These are phyloP conservation scores for Coemansia sp. DNA, from an alignment of 192 early-diverging fungal genomes.

Conservation along the genomic window DNA sequence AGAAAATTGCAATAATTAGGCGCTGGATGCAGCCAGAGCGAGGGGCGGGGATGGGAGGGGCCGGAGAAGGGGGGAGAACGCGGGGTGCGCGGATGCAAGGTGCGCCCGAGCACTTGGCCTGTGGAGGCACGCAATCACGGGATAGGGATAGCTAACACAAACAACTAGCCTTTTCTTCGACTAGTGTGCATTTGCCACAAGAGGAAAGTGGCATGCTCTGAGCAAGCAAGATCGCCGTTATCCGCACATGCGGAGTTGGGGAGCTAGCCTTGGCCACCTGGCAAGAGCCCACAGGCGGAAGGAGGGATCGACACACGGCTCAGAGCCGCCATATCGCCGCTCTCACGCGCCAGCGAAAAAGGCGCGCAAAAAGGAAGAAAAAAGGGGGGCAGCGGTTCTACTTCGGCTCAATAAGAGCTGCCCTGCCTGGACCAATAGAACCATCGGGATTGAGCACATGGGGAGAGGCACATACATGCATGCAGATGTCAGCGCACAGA, in stretches of 20 bases:
- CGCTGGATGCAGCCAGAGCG: neutral
- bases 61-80: neutral
- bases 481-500: constrained; percentile 2
- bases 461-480: neutral
- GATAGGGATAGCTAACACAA: neutral
- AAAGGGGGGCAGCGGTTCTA: neutral
- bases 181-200: neutral
- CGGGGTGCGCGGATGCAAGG: neutral
- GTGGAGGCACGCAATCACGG: neutral
- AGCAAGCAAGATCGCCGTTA: neutral
- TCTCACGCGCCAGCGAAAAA: neutral
- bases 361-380: neutral
- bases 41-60: neutral
- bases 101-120: neutral
- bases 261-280: neutral
- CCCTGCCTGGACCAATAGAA: neutral
- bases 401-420: neutral
- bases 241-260: constrained; percentile 7
- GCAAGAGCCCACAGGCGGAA: neutral
- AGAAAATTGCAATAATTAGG: neutral
- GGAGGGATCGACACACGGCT: neutral
- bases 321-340: neutral
- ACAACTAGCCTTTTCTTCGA: neutral
- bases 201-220: constrained; percentile 3
- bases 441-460: neutral